Evolutionary conservation across 192 early-diverging fungal genomes (phyloP), one percentile per base, ranked within the genome.

Genomic region (Jimgerdemannia lactiflua): DNA sequence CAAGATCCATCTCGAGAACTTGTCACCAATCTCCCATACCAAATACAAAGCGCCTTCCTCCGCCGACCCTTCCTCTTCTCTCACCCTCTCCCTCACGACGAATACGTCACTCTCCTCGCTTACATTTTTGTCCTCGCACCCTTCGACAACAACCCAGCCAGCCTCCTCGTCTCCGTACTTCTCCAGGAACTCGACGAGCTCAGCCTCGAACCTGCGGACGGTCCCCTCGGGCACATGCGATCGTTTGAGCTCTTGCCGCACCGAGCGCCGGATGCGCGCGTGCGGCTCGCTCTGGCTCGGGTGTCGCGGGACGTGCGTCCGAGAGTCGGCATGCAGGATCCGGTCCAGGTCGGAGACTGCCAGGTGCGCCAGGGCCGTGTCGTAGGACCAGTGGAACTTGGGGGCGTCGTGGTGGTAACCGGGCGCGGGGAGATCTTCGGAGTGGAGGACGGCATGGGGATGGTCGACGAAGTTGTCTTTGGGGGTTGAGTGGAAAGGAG

Each of bases 391-490:
- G 70, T 86, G 85, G 44, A 86, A 83, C 4, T 78, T 75, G 10
- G 85, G 75, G 0, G 72, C 73, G 20, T 83, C 78, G 49, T 1
- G 49, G 42, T 59, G 71, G 29, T 86, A 89, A 8, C 87, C 87
- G 10, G 87, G 87, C 43, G 83, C 81, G 2, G 75, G 68, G 49
- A 89, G 67, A 71, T 89, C 87, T 29, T 78, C 80, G 40, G 81
- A 78, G 74, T 84, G 82, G 14, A 89, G 77, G 43, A 83, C 77
- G 11, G 87, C 87, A 43, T 80, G 75, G 6, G 87, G 87, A 79
- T 89, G 84, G 72, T 86, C 72, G 20, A 79, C 71, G 76, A 89
- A 86, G 68, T 89, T 83, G 79, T 89, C 87, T 89, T 81, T 41
- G 43, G 9, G 14, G 29, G 39, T 66, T 18, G n/a, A 66, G 65